Evolutionary conservation across 306 rosid genomes (phyloP), one percentile per base, ranked within the genome.

Genomic region (Glycyrrhiza uralensis): DNA sequence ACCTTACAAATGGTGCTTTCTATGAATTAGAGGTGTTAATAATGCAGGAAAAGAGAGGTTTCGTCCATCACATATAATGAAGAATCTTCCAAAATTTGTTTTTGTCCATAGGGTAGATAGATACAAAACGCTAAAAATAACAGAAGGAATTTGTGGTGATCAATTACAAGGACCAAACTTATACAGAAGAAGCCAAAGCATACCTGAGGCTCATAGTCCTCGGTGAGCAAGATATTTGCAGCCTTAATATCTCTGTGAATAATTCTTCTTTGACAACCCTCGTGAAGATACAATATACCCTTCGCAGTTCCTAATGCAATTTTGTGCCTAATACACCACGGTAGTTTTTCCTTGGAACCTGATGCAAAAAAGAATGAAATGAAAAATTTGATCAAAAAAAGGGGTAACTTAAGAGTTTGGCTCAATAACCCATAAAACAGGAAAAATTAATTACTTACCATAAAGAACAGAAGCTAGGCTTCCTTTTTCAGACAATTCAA

Each of bases 161-260:
- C 46, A 76, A 28, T 66, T 54, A 15, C n/a, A 35, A n/a, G 69
- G 36, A 76, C 58, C 54, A 71, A 76, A 57, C 33, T 28, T 47
- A 7, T 17, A 22, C 13, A 64, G 30, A 24, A 72, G 49, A 66
- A 70, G 47, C 71, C 59, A 75, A 74, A 29, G 56, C 55, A 28
- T 72, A 92, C 99, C 93, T 88, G 93, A 79, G 99, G 90, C 80
- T 86, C 97, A 71, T 71, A 91, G 9, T 89, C 87, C 74, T 88
- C 85, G 0, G 88, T 85, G 41, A 95, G 99, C 86, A 95, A 85
- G 76, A 95, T 88, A 76, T 95, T 95, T 20, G 99, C 96, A 82
- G 97, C 97, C 75, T 95, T 95, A 47, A 95, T 87, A 80, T 95
- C 99, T 85, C 97, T 91, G 59, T 95, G 99, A 51, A 95, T 91